These are phyloP conservation scores for Arabis alpina DNA, from an alignment of 345 rosid genomes.

Conservation along the genomic window DNA sequence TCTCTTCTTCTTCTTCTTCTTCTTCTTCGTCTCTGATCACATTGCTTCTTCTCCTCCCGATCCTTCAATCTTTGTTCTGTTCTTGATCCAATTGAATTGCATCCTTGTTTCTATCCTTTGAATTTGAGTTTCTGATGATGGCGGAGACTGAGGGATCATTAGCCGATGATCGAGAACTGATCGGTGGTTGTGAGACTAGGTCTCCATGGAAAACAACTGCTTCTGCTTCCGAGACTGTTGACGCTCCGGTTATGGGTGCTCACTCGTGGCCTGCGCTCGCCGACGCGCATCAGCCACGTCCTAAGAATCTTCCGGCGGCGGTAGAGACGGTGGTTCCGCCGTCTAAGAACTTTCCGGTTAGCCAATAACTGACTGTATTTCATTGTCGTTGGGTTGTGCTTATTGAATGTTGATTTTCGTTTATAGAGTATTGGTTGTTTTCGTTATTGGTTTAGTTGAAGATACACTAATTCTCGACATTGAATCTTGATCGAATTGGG, in stretches of 20 bases:
- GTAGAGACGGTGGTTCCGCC: slow-evolving; percentile 40
- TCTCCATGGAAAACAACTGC: slow-evolving; percentile 84
- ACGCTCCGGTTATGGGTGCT: slow-evolving; percentile 71
- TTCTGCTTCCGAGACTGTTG: slow-evolving; percentile 43
- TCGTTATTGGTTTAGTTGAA: slow-evolving; percentile 3
- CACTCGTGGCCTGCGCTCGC: slow-evolving; percentile 91
- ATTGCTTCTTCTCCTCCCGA: slow-evolving; percentile 32
- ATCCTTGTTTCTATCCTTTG: slow-evolving; percentile 6
- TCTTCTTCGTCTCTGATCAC: slow-evolving; percentile 30
- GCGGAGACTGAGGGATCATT: slow-evolving; percentile 42
- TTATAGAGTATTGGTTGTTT: neutral
- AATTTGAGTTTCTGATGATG: slow-evolving; percentile 33
- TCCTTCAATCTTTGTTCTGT: neutral
- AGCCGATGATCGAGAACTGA: slow-evolving; percentile 41
- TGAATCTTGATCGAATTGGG: slow-evolving; percentile 10
- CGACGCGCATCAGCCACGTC: slow-evolving; percentile 63
- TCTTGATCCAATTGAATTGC: slow-evolving; percentile 15
- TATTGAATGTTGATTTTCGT: neutral
- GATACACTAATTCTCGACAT: neutral
- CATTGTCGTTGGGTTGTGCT: neutral
- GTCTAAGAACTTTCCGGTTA: slow-evolving; percentile 39
- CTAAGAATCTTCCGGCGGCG: slow-evolving; percentile 42
- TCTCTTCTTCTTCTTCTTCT: slow-evolving; percentile 13
- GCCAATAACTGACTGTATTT: neutral
- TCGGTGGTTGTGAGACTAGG: slow-evolving; percentile 45